phyloP scores from a whole-genome alignment of 2,329 filamentous ascomycete genomes.

The Aspergillus sp. region DNA sequence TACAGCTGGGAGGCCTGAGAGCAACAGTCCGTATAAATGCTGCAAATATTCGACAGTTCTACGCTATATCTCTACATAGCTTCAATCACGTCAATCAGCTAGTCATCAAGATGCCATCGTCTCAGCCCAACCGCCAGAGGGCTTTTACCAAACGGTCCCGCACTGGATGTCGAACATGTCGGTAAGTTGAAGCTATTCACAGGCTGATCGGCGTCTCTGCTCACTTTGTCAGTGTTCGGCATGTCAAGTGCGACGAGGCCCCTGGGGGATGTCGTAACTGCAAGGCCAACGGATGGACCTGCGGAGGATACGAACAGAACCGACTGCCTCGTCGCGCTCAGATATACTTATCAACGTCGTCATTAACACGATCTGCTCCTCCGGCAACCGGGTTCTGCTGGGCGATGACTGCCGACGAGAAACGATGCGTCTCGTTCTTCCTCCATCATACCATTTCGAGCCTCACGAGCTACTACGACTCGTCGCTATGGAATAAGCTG shows the following conservation, averaged over 20 bases:
- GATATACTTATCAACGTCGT: neutral
- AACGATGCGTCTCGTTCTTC: slow-evolving; percentile 21
- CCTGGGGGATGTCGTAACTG: slow-evolving; percentile 37
- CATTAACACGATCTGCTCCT: neutral
- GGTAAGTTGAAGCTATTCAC: neutral
- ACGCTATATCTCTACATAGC: too few species aligned
- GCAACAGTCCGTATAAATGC: too few species aligned
- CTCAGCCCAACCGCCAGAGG: too few species aligned
- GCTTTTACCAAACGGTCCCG: neutral
- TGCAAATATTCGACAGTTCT: too few species aligned
- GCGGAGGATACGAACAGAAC: slow-evolving; percentile 32
- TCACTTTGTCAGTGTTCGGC: slow-evolving; percentile 1
- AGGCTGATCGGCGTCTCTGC: neutral
- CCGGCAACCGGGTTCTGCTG: neutral
- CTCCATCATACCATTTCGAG: slow-evolving; percentile 16
- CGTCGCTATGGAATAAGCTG: slow-evolving; percentile 9
- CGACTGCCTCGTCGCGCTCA: slow-evolving; percentile 4
- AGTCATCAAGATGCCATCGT: too few species aligned
- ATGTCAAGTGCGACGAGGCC: slow-evolving; percentile 31
- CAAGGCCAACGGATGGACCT: slow-evolving; percentile 34
- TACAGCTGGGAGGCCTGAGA: too few species aligned
- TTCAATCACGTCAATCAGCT: too few species aligned
- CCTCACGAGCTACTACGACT: slow-evolving; percentile 16
- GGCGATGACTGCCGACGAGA: slow-evolving; percentile 18
- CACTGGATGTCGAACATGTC: slow-evolving; percentile 10